Conservation (phyloP, 2,329 filamentous ascomycete species). For the Claviceps purpurea region DNA sequence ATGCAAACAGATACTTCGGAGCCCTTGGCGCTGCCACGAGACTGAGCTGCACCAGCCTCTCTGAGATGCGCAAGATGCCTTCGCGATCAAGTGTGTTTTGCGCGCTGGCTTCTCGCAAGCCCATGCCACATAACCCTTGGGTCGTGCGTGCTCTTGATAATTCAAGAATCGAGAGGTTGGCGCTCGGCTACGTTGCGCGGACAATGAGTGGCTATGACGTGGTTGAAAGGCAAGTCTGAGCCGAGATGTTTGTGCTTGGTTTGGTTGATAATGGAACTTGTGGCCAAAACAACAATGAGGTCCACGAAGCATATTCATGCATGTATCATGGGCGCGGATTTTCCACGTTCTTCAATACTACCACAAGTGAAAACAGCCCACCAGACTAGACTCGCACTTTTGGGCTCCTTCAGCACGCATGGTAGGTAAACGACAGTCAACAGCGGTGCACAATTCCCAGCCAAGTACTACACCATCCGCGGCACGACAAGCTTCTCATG, state of each 20-base stretch:
- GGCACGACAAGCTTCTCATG: too few relatives aligned
- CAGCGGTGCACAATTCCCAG: too few relatives aligned
- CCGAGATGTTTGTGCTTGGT: slow-evolving; percentile 13
- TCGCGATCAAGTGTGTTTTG: background rate
- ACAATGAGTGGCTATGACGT: slow-evolving; percentile 30
- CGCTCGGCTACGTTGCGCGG: background rate
- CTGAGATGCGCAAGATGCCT: background rate
- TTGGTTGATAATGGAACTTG: background rate
- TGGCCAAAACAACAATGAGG: too few relatives aligned
- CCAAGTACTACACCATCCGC: too few relatives aligned
- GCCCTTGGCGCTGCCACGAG: slow-evolving; percentile 20
- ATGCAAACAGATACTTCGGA: slow-evolving; percentile 62
- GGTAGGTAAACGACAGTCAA: too few relatives aligned
- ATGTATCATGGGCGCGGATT: too few relatives aligned
- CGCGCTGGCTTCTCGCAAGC: background rate
- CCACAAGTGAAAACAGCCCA: too few relatives aligned
- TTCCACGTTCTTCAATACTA: too few relatives aligned
- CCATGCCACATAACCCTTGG: background rate
- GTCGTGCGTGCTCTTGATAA: background rate
- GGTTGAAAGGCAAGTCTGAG: slow-evolving; percentile 54
- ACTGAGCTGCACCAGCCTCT: background rate
- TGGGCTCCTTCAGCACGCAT: too few relatives aligned
- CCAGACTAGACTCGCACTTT: too few relatives aligned
- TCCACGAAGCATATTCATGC: too few relatives aligned
- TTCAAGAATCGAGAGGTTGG: background rate